Conservation (phyloP, 768 basidiomycete genomes). For the Suillus alpinus region DNA sequence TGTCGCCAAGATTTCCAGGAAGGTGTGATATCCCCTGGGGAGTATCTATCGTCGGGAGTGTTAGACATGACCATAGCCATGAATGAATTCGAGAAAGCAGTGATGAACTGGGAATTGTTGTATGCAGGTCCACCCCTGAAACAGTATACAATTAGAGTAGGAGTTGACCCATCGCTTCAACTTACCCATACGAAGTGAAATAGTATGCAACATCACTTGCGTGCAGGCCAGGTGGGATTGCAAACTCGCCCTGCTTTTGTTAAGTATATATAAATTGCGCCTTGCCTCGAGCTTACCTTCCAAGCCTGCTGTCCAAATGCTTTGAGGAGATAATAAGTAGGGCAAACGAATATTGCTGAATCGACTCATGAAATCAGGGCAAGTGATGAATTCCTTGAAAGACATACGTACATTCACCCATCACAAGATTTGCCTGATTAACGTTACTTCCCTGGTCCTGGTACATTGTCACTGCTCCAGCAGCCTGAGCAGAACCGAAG, state of each 20-base stretch:
- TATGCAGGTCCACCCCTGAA: slow-evolving; percentile 10
- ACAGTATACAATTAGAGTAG: background rate
- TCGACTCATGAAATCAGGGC: no score
- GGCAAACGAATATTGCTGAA: slow-evolving; percentile 27
- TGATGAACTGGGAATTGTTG: slow-evolving; percentile 26
- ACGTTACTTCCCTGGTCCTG: slow-evolving; percentile 27
- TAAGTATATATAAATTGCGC: slow-evolving; percentile 18
- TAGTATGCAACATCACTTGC: slow-evolving; percentile 39
- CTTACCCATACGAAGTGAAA: slow-evolving; percentile 34
- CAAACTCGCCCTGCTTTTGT: slow-evolving; percentile 27
- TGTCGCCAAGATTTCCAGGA: slow-evolving; percentile 15
- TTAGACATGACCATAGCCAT: slow-evolving; percentile 18
- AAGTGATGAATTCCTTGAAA: no score
- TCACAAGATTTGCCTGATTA: slow-evolving; percentile 34
- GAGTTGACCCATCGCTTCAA: background rate
- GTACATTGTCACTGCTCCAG: slow-evolving; percentile 27
- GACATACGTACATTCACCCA: slow-evolving; percentile 38
- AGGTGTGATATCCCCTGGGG: slow-evolving; percentile 15
- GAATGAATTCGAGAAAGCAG: slow-evolving; percentile 24
- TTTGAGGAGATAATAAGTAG: slow-evolving; percentile 15
- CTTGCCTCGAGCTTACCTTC: slow-evolving; percentile 26
- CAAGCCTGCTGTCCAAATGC: slow-evolving; percentile 21
- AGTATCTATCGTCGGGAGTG: slow-evolving; percentile 22
- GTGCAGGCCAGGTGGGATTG: slow-evolving; percentile 26
- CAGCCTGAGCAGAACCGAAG: slow-evolving; percentile 25